These are phyloP conservation scores for Pseudocercospora musae DNA, from an alignment of 2,329 filamentous ascomycete genomes.

Conservation along the genomic window DNA sequence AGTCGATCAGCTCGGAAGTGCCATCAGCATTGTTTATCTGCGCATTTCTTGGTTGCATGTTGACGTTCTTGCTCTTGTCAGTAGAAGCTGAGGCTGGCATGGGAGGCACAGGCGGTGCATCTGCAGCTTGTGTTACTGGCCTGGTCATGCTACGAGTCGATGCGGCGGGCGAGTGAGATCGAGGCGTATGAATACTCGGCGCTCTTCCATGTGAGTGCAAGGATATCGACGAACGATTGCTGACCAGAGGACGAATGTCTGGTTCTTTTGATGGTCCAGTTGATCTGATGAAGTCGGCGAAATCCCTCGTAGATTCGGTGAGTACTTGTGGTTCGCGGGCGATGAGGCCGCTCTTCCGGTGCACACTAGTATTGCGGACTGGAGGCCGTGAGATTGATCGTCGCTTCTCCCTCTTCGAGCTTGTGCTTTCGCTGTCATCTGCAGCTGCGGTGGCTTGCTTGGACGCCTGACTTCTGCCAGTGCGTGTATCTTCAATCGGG, in stretches of 20 bases:
- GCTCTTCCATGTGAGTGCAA: slow-evolving; percentile 16
- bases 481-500: slow-evolving; percentile 16
- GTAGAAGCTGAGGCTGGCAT: slow-evolving; percentile 25
- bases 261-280: slow-evolving; percentile 61
- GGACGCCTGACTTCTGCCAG: slow-evolving; percentile 21
- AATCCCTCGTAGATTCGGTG: slow-evolving; percentile 71
- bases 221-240: slow-evolving; percentile 27
- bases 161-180: slow-evolving; percentile 26
- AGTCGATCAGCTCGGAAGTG: slow-evolving; percentile 88
- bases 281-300: slow-evolving; percentile 84
- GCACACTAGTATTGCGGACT: slow-evolving; percentile 32
- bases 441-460: slow-evolving; percentile 23
- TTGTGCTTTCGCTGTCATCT: slow-evolving; percentile 14
- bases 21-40: slow-evolving; percentile 63
- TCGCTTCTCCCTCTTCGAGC: slow-evolving; percentile 22
- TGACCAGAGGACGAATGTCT: slow-evolving; percentile 20
- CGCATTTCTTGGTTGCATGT: slow-evolving; percentile 40
- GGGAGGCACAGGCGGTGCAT: slow-evolving; percentile 26
- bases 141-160: slow-evolving; percentile 20
- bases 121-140: slow-evolving; percentile 11
- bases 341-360: slow-evolving; percentile 34
- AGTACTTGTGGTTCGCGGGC: slow-evolving; percentile 72
- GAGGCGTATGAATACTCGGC: slow-evolving; percentile 10
- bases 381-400: slow-evolving; percentile 33
- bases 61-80: slow-evolving; percentile 19